Evolutionary conservation across 1,284 basidiomycete genomes (phyloP), one percentile per base, ranked within the genome.

Genomic region (Boletus smithii): DNA sequence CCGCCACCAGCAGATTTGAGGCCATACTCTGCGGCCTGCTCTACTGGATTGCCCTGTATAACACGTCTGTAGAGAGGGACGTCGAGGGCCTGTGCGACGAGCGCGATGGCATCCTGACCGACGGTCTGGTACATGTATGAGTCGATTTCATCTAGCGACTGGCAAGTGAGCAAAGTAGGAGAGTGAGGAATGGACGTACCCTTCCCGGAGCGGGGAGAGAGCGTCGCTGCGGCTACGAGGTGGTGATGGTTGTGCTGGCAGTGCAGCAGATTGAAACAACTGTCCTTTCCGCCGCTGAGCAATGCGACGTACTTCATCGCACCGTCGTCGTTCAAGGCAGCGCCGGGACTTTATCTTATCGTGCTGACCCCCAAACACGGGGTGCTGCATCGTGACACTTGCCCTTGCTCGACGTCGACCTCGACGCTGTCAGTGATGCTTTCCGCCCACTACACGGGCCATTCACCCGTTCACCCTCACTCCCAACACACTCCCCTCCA

Each of bases 101-200:
- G 76, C 44, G 93, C 84, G 40, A 99, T 87, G 5, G 92, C 91
- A 55, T 94, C 91, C 63, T 98, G 95, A 0, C 95, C 97, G 30
- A 99, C 95, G 7, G 95, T 97, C 67, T 99, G 97, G 67, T 97
- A 99, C 70, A 99, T 80, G 73, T 95, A 99, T 36, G 95, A 98
- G 69, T 99, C 95, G 59, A 98, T 82, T 74, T 99, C 97, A 74
- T 98, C 97, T 97, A 67, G 54, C 56, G 9, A 9, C 36, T n/a
- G 42, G 26, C 49, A 53, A 56, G 56, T 59, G 48, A 53, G 39
- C 24, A 4, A 53, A 23, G 39, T 48, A 39, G 45, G 44, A 41
- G 46, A 23, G 37, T 27, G 58, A 54, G 17, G 34, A 50, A 29
- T 22, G 38, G 32, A 46, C 52, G 56, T 59, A 94, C 94, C 93